Evolutionary conservation across 1,284 basidiomycete species (phyloP), one percentile per base, ranked within the genome.

Genomic region (Trichosporon ovoides): DNA sequence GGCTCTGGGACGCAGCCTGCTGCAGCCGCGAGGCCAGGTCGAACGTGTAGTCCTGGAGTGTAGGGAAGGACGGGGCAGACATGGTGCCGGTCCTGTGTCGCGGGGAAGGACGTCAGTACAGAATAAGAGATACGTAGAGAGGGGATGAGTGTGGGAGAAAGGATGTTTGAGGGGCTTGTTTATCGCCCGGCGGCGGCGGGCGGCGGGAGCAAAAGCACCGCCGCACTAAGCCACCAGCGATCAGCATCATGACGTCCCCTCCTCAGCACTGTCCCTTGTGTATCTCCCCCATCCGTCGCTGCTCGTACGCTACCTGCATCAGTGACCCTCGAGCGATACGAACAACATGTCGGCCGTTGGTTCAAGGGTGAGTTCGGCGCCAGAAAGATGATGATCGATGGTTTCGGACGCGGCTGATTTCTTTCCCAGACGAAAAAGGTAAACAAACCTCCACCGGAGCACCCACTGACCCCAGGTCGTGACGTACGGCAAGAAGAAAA

Each of bases 401-500:
- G 9, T 7, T 19, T 53, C 58, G 67, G 52, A 65, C 67, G 66
- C 67, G 66, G 66, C 66, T 71, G 68, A 54, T 68, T 69, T 68
- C 63, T 58, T 56, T 57, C 53, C 19, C 61, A 74, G 72, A 74
- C 73, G 59, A 70, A 70, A 54, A 74, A 73, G 66, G 71, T 72
- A 55, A 34, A n/a, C 38, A 48, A 24, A 49, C 12, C 31, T 38
- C 48, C 34, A 51, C 13, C 18, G 11, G 33, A 48, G 28, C n/a
- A n/a, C n/a, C n/a, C n/a, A 53, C 53, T 57, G 31, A 60, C 52
- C 20, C 31, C 58, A 76, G 69, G 73, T 78, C 61, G 74, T 66
- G 9, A 72, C 73, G 6, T 78, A 78, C 53, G 76, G 75, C 20
- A 64, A 63, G 33, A 71, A 69, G 53, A 69, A 70, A 56, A 70